Evolutionary conservation across 129 eudicot genomes (phyloP), one percentile per base, ranked within the genome.

Genomic region (Tagetes patula): DNA sequence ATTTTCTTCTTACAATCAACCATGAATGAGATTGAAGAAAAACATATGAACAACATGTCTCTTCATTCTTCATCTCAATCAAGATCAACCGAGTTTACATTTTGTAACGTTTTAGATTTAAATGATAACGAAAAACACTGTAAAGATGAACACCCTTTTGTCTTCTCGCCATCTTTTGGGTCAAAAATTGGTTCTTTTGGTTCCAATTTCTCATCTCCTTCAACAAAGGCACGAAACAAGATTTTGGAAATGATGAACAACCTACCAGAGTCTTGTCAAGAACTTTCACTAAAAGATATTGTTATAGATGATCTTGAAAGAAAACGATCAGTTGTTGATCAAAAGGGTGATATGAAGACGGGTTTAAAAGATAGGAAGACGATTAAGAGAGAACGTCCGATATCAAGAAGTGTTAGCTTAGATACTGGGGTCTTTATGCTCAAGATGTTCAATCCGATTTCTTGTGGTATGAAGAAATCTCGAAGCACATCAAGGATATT

Each of bases 241-340:
- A 75, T 82, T 6, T 56, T 71, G 85, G 79, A 79, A 65, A 70
- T 85, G 83, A 61, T 79, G 61, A 41, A 72, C 48, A 59, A 76
- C 68, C 31, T 81, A 72, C 85, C 90, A 0, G 95, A 88, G 55
- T 72, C 87, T 7, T 78, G 79, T 31, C 82, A 77, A 65, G 95
- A 88, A 40, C 80, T 88, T 32, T 88, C 90, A 0, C 40, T 85
- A 27, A 81, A 77, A 77, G 95, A 85, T 81, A 85, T 88, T 6
- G 90, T 88, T 33, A 46, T 52, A 30, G 89, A 80, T 20, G 80
- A 82, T 62, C 63, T 43, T 14, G 69, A 48, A 7, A 75, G 55
- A 60, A 43, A 3, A 30, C 20, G 0, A 40, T 38, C 32, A 30
- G 58, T 69, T 6, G 76, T 54, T 42, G 67, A 63, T 20, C 77